Evolutionary conservation across 140 eudicot genomes (phyloP), one percentile per base, ranked within the genome.

Genomic region (Bidens hawaiensis): DNA sequence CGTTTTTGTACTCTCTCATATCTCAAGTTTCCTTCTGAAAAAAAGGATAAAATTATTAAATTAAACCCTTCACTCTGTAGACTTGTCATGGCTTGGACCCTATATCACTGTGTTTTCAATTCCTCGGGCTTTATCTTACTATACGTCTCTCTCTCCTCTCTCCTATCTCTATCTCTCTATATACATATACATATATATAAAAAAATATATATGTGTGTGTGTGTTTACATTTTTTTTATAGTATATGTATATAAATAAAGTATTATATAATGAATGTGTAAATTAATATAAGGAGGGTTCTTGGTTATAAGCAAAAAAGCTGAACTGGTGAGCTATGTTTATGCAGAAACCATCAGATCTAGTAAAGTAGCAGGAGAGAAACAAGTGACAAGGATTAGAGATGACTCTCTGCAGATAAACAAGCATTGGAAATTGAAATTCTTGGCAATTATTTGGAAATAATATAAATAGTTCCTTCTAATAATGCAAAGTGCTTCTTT

Each of bases 1-100:
- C 68, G 75, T 81, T 83, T 78, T 62, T 81, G 88, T 87, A 81
- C 93, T 81, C 79, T 78, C 75, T 68, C 67, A 40, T 67, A 71
- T 72, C 67, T 68, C 67, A 52, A 60, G 71, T 67, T 75, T 70
- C 59, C 58, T 73, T 67, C 73, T 71, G 61, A 52, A 60, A 28
- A 59, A 65, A 69, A 67, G 75, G 60, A 67, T 59, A 31, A 67
- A 48, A 57, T 57, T 70, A 76, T 64, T 72, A 75, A 76, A 76
- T 70, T 76, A 73, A 70, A 76, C 72, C 74, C 69, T 53, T 61
- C 68, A 24, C 60, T 64, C 14, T 65, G 45, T 41, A 69, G 70
- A 83, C 79, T 79, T 76, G 83, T 80, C 77, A 74, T 48, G 40
- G 70, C 72, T 55, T 76, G 75, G 69, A 33, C 76, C 62, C 72